Evolutionary conservation across 164 flowering plant genomes (phyloP).

Genomic region (Piper betle): DNA sequence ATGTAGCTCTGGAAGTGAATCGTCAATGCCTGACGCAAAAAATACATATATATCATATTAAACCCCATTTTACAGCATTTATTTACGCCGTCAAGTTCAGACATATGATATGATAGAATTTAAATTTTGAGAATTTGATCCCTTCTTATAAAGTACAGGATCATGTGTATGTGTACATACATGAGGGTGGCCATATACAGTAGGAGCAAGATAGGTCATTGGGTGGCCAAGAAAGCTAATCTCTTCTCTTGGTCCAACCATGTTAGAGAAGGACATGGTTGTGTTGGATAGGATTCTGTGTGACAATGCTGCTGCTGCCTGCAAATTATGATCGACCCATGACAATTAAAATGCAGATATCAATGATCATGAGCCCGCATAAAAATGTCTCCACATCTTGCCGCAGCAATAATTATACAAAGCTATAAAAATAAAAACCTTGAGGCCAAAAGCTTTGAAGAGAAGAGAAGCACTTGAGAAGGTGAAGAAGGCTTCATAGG

Average conservation of each 20-base stretch:
- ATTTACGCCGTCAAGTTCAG: too few species aligned
- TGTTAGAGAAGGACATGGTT: slow-evolving; percentile 44
- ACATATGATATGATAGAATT: neutral
- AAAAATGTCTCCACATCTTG: too few species aligned
- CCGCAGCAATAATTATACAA: too few species aligned
- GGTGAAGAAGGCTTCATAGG: slow-evolving; percentile 37
- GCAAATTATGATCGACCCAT: neutral
- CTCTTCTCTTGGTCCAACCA: slow-evolving; percentile 54
- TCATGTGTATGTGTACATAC: slow-evolving; percentile 14
- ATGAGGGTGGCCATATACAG: slow-evolving; percentile 44
- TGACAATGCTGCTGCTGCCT: slow-evolving; percentile 27
- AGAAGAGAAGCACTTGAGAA: slow-evolving; percentile 15
- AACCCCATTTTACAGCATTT: too few species aligned
- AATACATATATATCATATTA: neutral
- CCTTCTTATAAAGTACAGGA: too few species aligned
- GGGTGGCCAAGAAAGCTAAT: slow-evolving; percentile 46
- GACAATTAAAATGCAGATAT: too few species aligned
- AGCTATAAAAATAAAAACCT: slow-evolving; percentile 21
- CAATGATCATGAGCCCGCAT: too few species aligned
- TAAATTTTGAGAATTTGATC: neutral
- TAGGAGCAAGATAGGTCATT: slow-evolving; percentile 43
- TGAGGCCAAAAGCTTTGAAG: slow-evolving; percentile 36
- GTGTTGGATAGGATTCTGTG: slow-evolving; percentile 21
- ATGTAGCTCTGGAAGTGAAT: slow-evolving; percentile 52
- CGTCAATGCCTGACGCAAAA: slow-evolving; percentile 33